phyloP scores from a whole-genome alignment of 371 early-diverging fungal genomes.

The Mortierella sp. region DNA sequence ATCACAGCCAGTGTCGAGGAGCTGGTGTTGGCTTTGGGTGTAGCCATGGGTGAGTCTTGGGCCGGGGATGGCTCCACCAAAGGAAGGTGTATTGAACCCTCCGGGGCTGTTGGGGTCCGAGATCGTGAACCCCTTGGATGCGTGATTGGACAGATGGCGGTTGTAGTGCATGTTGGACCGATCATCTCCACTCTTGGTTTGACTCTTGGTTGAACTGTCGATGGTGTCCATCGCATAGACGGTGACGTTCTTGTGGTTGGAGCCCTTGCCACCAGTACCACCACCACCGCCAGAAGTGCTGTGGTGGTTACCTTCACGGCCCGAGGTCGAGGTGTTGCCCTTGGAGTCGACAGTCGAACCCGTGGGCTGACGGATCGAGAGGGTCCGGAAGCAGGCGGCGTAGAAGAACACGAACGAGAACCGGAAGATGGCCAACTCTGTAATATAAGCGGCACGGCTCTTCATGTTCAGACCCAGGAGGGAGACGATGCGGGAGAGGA shows the following conservation, averaged over 20 bases:
- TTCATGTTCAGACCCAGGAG: slow-evolving; percentile 47
- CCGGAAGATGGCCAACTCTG: slow-evolving; percentile 45
- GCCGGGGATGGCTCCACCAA: slow-evolving; percentile 15
- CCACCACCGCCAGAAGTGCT: neutral
- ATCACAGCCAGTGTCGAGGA: slow-evolving; percentile 1
- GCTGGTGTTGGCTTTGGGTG: slow-evolving; percentile 12
- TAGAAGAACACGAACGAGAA: slow-evolving; percentile 56
- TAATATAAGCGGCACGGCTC: slow-evolving; percentile 37
- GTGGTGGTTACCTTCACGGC: neutral
- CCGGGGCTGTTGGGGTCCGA: slow-evolving; percentile 26
- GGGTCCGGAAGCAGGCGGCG: slow-evolving; percentile 46
- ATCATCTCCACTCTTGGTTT: neutral
- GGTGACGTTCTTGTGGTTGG: slow-evolving; percentile 33
- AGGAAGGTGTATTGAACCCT: neutral
- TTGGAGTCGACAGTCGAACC: slow-evolving; percentile 50
- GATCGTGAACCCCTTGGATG: slow-evolving; percentile 49
- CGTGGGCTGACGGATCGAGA: slow-evolving; percentile 52
- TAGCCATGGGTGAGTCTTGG: slow-evolving; percentile 26
- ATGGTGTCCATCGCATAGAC: slow-evolving; percentile 34
- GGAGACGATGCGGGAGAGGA: slow-evolving; percentile 50
- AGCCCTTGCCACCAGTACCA: slow-evolving; percentile 8
- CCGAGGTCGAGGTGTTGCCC: slow-evolving; percentile 5
- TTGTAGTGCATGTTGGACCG: slow-evolving; percentile 34
- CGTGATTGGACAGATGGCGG: slow-evolving; percentile 51
- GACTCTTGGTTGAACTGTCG: neutral